Percentiles rank a stretch among this genome's conserved stretches.
phyloP scores from a whole-genome alignment of 1,139 yeast genomes.

The Suhomyces bokatorum region DNA sequence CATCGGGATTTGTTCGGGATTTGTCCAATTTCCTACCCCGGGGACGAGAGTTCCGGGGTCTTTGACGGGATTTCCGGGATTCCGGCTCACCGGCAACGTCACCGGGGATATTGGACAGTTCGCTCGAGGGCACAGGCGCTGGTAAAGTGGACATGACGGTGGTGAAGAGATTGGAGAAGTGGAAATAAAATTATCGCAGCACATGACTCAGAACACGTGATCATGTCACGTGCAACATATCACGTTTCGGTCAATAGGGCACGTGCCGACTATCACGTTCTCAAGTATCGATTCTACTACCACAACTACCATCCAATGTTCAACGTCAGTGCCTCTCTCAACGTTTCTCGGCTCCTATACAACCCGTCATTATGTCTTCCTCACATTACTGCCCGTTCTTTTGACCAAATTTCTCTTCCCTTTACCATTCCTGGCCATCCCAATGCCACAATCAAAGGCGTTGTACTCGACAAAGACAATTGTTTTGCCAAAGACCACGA shows the following conservation, averaged over 20 bases:
- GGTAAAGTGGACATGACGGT: neutral
- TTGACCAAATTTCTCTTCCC: constrained; percentile 51
- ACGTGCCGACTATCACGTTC: neutral
- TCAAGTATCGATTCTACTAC: neutral
- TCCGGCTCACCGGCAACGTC: neutral
- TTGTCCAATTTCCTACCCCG: neutral
- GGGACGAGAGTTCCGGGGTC: constrained; percentile 5
- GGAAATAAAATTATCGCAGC: neutral
- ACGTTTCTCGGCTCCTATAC: constrained; percentile 57
- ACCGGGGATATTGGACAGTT: neutral
- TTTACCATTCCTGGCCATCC: constrained; percentile 12
- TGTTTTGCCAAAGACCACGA: constrained; percentile 88
- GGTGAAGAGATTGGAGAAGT: neutral
- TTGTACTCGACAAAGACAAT: constrained; percentile 92
- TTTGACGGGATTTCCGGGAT: constrained; percentile 17
- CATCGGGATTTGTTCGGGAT: constrained; percentile 17
- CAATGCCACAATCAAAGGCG: constrained; percentile 55
- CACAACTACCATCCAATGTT: constrained; percentile 27
- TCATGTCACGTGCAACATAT: too few species aligned
- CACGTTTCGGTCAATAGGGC: too few species aligned
- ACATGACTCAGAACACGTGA: neutral
- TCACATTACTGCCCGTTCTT: constrained; percentile 59
- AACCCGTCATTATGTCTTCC: constrained; percentile 75
- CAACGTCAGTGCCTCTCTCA: constrained; percentile 74
- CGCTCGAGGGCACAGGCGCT: neutral